These are phyloP conservation scores for Leishmania aethiopica DNA, from an alignment of 208 protist genomes.

Conservation along the genomic window DNA sequence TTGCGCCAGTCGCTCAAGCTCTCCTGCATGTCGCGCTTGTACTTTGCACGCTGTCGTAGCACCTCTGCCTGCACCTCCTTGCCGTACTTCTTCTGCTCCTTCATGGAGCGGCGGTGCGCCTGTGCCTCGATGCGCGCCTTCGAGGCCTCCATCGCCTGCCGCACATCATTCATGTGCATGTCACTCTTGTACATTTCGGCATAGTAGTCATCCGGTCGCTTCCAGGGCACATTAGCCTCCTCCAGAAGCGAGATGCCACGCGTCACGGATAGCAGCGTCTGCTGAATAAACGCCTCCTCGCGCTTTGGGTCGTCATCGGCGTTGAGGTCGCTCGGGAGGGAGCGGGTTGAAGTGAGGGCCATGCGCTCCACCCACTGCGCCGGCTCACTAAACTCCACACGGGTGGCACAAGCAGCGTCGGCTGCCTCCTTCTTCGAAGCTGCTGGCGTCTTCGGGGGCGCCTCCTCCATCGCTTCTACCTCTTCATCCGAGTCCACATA, in stretches of 20 bases:
- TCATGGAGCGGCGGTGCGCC: conserved; percentile 87
- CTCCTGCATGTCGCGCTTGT: conserved; percentile 93
- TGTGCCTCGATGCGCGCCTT: conserved; percentile 83
- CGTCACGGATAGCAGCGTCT: conserved; percentile 83
- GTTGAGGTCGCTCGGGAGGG: conserved; percentile 79
- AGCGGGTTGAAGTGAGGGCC: conserved; percentile 83
- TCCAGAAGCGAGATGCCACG: conserved; percentile 82
- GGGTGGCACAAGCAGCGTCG: conserved; percentile 19
- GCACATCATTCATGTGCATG: conserved; percentile 94
- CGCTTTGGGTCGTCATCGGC: conserved; percentile 92
- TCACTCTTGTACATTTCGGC: conserved; percentile 97
- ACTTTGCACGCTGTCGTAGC: conserved; percentile 91
- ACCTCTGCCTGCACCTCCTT: conserved; percentile 96
- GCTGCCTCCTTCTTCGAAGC: conserved; percentile 1
- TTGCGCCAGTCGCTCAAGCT: conserved; percentile 86
- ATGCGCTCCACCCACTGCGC: conserved; percentile 92
- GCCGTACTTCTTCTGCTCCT: conserved; percentile 96
- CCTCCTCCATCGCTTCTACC: conserved; percentile 11
- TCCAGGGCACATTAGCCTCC: conserved; percentile 76
- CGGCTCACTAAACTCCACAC: conserved; percentile 86
- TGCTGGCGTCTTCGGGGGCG: neutral
- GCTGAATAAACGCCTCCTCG: conserved; percentile 94
- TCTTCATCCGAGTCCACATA: conserved; percentile 27
- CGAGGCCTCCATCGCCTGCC: conserved; percentile 82
- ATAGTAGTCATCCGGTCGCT: conserved; percentile 94